A percentile compares a stretch with the other conserved stretches of the same genome.
Conservation (phyloP, 306 rosid genomes). For the Prosopis cineraria region DNA sequence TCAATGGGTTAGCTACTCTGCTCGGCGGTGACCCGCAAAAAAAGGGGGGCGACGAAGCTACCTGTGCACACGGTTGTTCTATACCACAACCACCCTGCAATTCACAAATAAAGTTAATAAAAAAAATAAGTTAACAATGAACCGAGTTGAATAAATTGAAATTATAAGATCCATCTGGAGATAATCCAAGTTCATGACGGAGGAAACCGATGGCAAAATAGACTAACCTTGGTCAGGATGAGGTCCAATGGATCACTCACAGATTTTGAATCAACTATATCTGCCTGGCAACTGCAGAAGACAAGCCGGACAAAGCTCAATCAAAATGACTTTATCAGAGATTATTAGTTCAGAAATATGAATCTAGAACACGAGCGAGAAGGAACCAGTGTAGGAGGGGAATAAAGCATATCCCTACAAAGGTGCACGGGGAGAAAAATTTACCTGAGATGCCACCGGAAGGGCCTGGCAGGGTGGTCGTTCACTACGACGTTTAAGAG, state of each 20-base stretch:
- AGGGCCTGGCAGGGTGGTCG: constrained; percentile 53
- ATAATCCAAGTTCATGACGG: not conserved
- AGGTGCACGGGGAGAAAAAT: not conserved
- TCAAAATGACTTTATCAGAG: not conserved
- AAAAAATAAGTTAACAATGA: not conserved
- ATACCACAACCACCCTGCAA: constrained; percentile 62
- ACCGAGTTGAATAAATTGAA: not conserved
- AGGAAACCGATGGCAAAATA: not conserved
- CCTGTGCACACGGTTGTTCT: constrained; percentile 57
- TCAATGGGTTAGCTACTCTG: constrained; percentile 94
- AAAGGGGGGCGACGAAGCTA: constrained; percentile 87
- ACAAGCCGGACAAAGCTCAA: not conserved
- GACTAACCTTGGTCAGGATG: constrained; percentile 71
- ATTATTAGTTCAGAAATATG: not conserved
- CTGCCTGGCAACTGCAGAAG: constrained; percentile 67
- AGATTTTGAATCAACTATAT: constrained; percentile 59
- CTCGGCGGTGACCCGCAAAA: constrained; percentile 96
- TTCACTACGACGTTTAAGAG: constrained; percentile 49
- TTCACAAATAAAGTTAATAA: not conserved
- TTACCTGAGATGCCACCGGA: constrained; percentile 80
- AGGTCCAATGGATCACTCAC: constrained; percentile 68
- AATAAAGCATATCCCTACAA: too few species aligned
- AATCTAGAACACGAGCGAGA: not conserved
- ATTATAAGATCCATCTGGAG: not conserved
- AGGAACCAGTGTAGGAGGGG: not conserved